phyloP scores from a whole-genome alignment of 2,329 filamentous ascomycete genomes.

The Cercospora sp. region DNA sequence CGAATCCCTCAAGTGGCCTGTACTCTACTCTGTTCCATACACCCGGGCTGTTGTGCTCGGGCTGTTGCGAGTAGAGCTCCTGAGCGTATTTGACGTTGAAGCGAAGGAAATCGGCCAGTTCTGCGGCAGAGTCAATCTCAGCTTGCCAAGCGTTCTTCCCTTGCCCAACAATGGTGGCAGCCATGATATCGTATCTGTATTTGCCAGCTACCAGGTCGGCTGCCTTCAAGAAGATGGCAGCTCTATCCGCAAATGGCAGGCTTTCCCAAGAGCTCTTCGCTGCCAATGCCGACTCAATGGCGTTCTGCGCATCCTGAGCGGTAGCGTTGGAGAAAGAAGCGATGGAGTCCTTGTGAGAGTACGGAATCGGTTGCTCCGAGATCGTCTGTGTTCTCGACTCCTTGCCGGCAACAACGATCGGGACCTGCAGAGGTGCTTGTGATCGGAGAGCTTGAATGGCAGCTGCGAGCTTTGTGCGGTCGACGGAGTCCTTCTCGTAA shows the following conservation, averaged over 20 bases:
- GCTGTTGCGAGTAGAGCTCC: slow-evolving; percentile 86
- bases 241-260: slow-evolving; percentile 85
- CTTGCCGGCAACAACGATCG: slow-evolving; percentile 79
- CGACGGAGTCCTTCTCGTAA: slow-evolving; percentile 79
- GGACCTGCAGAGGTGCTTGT: slow-evolving; percentile 72
- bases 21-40: slow-evolving; percentile 93
- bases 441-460: slow-evolving; percentile 71
- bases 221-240: slow-evolving; percentile 92
- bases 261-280: slow-evolving; percentile 85
- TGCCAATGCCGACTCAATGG: slow-evolving; percentile 81
- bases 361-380: slow-evolving; percentile 76
- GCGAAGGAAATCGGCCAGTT: slow-evolving; percentile 83
- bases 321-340: slow-evolving; percentile 85
- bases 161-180: slow-evolving; percentile 91
- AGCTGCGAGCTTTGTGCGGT: slow-evolving; percentile 72
- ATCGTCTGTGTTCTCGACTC: slow-evolving; percentile 59
- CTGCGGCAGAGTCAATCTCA: slow-evolving; percentile 95
- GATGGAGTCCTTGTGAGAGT: slow-evolving; percentile 72
- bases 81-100: slow-evolving; percentile 95
- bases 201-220: slow-evolving; percentile 87
- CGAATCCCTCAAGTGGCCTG: slow-evolving; percentile 87
- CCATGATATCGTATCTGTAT: slow-evolving; percentile 96
- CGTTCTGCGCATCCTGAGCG: slow-evolving; percentile 70
- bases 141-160: slow-evolving; percentile 99
- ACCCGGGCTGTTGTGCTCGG: slow-evolving; percentile 75